Percentiles rank a stretch among this genome's conserved stretches.
phyloP scores from a whole-genome alignment of 2,329 filamentous ascomycete species.

The Trichoderma brevicompactum region DNA sequence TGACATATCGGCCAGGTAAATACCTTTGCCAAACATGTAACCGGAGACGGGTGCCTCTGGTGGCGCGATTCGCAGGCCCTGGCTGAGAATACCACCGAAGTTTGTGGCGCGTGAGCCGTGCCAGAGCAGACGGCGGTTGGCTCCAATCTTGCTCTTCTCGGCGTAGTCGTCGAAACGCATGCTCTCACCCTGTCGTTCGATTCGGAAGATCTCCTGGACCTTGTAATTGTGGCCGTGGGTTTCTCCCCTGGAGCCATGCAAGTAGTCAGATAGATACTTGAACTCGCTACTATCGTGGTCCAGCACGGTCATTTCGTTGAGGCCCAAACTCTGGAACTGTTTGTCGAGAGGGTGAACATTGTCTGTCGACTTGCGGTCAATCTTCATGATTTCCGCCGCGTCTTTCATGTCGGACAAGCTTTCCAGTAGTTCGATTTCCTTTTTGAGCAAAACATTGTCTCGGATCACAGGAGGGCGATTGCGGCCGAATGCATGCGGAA shows the following conservation, averaged over 20 bases:
- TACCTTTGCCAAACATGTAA: constrained; percentile 90
- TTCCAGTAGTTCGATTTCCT: constrained; percentile 79
- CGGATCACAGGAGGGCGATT: constrained; percentile 71
- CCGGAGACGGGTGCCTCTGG: constrained; percentile 78
- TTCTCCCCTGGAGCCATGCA: constrained; percentile 66
- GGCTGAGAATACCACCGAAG: constrained; percentile 83
- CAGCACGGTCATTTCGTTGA: constrained; percentile 78
- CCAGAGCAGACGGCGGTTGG: constrained; percentile 79
- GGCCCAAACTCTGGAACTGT: constrained; percentile 70
- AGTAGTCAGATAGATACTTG: constrained; percentile 65
- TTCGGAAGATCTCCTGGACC: constrained; percentile 79
- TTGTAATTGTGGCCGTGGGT: constrained; percentile 67
- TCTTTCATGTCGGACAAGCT: constrained; percentile 85
- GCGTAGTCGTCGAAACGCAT: constrained; percentile 67
- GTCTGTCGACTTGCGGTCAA: constrained; percentile 54
- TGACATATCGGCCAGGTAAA: constrained; percentile 85
- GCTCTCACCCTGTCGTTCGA: constrained; percentile 74
- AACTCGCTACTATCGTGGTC: constrained; percentile 65
- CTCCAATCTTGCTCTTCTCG: constrained; percentile 56
- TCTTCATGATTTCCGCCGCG: constrained; percentile 76
- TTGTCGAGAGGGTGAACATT: constrained; percentile 69
- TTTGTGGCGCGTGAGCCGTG: constrained; percentile 85
- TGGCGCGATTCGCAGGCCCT: constrained; percentile 88
- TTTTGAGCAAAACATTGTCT: constrained; percentile 63
- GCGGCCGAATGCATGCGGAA: constrained; percentile 81